These are phyloP conservation scores for Podila epigama DNA, from an alignment of 192 early-diverging fungal species.

Conservation along the genomic window DNA sequence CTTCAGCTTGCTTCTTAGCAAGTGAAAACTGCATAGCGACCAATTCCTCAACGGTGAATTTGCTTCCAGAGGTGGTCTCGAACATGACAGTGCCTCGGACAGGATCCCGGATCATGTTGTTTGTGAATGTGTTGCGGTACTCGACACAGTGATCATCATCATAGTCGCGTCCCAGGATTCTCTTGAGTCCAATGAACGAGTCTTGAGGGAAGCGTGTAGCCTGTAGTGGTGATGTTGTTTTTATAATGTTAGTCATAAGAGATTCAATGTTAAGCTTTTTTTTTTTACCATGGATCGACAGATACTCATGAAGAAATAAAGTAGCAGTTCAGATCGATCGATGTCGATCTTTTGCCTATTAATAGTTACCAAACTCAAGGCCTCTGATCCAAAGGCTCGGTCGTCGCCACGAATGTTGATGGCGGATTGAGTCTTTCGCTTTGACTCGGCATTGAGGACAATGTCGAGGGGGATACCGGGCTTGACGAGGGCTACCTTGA, in stretches of 20 bases:
- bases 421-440: constrained; percentile 89
- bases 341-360: no score
- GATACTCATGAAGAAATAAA: no score
- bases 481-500: constrained; percentile 94
- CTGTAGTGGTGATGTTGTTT: constrained; percentile 59
- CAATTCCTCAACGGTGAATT: constrained; percentile 84
- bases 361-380: constrained; percentile 78
- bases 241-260: no score
- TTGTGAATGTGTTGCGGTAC: constrained; percentile 80
- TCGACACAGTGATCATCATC: constrained; percentile 73
- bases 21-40: constrained; percentile 93
- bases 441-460: constrained; percentile 95
- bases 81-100: constrained; percentile 75
- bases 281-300: no score
- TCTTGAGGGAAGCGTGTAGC: constrained; percentile 81
- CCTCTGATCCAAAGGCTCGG: constrained; percentile 89
- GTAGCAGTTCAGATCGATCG: no score
- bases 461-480: constrained; percentile 90
- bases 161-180: constrained; percentile 79
- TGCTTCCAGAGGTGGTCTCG: constrained; percentile 59
- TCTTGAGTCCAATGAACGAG: constrained; percentile 86
- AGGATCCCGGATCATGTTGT: constrained; percentile 77
- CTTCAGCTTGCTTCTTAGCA: constrained; percentile 84
- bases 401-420: constrained; percentile 82
- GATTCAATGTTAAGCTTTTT: neutral